Conservation (phyloP, 2,329 filamentous ascomycete genomes). For the Penicillium palitans region DNA sequence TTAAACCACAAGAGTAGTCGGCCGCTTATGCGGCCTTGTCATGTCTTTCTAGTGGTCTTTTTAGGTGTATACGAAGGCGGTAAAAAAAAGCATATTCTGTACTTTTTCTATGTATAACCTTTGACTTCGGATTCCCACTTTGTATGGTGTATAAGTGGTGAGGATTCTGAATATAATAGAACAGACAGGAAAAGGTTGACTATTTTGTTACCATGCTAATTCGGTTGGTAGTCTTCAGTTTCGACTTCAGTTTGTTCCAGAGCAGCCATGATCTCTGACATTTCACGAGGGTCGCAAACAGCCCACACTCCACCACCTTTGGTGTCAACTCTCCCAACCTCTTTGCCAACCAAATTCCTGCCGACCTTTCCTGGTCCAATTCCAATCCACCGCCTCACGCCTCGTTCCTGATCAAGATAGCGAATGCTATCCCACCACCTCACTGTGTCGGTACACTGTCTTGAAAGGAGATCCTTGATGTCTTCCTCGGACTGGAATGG, state of each 20-base stretch:
- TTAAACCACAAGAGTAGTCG: background rate
- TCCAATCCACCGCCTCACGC: constrained; percentile 82
- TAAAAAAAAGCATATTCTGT: too few relatives aligned
- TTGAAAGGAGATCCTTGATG: constrained; percentile 74
- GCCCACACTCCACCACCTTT: constrained; percentile 94
- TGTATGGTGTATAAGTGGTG: background rate
- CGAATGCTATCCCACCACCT: constrained; percentile 92
- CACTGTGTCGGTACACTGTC: constrained; percentile 88
- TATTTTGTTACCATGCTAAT: background rate
- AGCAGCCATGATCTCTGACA: constrained; percentile 66
- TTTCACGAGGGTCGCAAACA: constrained; percentile 75
- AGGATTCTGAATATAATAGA: background rate
- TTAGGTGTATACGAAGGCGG: too few relatives aligned
- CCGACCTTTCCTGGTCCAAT: constrained; percentile 94
- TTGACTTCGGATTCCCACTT: background rate
- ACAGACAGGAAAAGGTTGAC: background rate
- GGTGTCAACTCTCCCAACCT: constrained; percentile 78
- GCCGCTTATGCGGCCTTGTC: too few relatives aligned
- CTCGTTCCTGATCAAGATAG: constrained; percentile 80
- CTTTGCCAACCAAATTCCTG: constrained; percentile 88
- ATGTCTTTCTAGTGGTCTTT: too few relatives aligned
- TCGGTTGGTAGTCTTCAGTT: background rate
- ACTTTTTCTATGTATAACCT: too few relatives aligned
- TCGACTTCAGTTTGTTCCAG: constrained; percentile 62
- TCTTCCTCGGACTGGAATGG: constrained; percentile 74